A percentile compares a stretch with the other conserved stretches of the same genome.
These are phyloP conservation scores for Bipolaris gigantea DNA, from an alignment of 2,329 filamentous ascomycete genomes.

Conservation along the genomic window DNA sequence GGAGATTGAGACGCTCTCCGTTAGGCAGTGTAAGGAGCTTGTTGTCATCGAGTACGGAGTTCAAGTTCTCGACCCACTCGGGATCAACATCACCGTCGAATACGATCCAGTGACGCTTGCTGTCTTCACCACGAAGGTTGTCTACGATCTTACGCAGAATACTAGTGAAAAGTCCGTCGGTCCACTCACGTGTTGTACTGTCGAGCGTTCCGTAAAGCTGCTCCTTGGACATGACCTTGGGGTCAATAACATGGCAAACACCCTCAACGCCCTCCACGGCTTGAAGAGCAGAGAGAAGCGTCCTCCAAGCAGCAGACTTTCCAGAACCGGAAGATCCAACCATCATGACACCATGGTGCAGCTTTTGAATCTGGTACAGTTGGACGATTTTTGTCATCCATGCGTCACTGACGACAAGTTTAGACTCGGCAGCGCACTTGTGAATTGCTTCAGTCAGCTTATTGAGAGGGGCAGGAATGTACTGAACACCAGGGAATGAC, in stretches of 20 bases:
- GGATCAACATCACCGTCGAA: conserved; percentile 99
- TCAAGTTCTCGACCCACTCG: conserved; percentile 99
- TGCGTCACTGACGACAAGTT: conserved; percentile 85
- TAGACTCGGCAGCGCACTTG: conserved; percentile 78
- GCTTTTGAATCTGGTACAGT: conserved; percentile 94
- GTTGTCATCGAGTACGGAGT: conserved; percentile 99
- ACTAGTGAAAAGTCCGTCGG: conserved; percentile 95
- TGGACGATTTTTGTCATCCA: conserved; percentile 99
- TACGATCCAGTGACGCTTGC: conserved; percentile 98
- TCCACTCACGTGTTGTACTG: conserved; percentile 97
- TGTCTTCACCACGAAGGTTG: conserved; percentile 94
- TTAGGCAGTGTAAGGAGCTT: conserved; percentile 96
- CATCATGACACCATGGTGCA: conserved; percentile 99
- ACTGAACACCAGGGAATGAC: conserved; percentile 90
- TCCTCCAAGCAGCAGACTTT: conserved; percentile 93
- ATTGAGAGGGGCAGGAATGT: conserved; percentile 84
- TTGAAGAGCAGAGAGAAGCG: conserved; percentile 87
- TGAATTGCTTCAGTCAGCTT: conserved; percentile 80
- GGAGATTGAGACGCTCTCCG: conserved; percentile 93
- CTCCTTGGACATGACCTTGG: conserved; percentile 99
- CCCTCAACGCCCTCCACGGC: conserved; percentile 90
- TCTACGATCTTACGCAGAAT: conserved; percentile 98
- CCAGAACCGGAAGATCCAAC: conserved; percentile 96
- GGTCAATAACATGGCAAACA: conserved; percentile 96
- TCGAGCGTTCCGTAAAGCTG: conserved; percentile 94